These are phyloP conservation scores for Nicotiana otophora DNA, from an alignment of 257 asterid genomes.

Conservation along the genomic window DNA sequence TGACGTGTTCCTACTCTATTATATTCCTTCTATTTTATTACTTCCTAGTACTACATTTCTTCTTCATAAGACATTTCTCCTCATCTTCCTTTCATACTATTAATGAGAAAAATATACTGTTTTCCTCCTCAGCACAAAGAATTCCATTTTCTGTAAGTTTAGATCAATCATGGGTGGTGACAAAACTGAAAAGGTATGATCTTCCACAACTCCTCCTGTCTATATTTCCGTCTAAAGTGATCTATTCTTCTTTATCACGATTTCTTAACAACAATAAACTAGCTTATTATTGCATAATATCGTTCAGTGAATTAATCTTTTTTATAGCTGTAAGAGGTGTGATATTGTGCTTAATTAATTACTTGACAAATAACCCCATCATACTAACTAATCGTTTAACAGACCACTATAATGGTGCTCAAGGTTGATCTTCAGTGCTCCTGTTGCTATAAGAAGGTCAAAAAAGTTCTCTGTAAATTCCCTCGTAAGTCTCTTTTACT, in stretches of 20 bases:
- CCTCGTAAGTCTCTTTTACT: slow-evolving; percentile 53
- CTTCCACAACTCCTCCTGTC: too few species aligned
- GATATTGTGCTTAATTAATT: background rate
- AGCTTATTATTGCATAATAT: background rate
- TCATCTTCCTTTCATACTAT: background rate
- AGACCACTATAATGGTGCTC: slow-evolving; percentile 61
- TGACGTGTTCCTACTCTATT: background rate
- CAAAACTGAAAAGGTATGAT: background rate
- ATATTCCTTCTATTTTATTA: background rate
- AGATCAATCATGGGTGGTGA: slow-evolving; percentile 8
- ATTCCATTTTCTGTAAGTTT: background rate
- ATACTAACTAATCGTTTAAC: background rate
- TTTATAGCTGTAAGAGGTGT: background rate
- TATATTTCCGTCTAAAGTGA: too few species aligned
- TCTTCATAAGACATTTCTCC: background rate
- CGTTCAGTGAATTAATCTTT: background rate
- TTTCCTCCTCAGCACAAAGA: background rate
- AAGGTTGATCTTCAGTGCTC: slow-evolving; percentile 79
- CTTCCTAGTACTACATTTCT: background rate
- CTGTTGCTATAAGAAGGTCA: slow-evolving; percentile 77
- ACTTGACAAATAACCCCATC: background rate
- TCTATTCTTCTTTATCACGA: too few species aligned
- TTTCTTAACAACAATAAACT: too few species aligned
- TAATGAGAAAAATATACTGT: background rate
- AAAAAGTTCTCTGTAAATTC: slow-evolving; percentile 62